These are phyloP conservation scores for Entoloma clypeatum DNA, from an alignment of 1,284 basidiomycete species.

Conservation along the genomic window DNA sequence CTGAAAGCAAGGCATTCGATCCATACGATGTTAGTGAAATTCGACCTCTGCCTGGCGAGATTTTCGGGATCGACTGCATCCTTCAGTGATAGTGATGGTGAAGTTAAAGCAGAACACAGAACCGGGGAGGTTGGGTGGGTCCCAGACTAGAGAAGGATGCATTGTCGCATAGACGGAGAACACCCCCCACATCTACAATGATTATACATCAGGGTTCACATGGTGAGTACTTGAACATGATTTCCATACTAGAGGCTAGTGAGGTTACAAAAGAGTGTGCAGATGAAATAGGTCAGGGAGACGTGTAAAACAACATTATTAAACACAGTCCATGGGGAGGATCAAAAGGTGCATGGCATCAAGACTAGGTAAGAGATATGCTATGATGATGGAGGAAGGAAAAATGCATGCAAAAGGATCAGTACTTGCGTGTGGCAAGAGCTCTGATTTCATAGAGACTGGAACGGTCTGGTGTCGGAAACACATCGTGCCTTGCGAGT, in stretches of 20 bases:
- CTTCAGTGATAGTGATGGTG: no score
- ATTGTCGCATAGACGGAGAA: no score
- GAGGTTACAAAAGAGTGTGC: conserved; percentile 18
- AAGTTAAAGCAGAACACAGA: not conserved
- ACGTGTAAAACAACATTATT: conserved; percentile 11
- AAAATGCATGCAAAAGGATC: conserved; percentile 21
- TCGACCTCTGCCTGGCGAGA: conserved; percentile 50
- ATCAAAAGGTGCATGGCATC: conserved; percentile 1
- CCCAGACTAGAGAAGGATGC: not conserved
- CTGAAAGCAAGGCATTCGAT: conserved; percentile 60
- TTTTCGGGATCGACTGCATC: conserved; percentile 30
- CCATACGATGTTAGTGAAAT: conserved; percentile 52
- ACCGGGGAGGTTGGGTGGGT: conserved; percentile 6
- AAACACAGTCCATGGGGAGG: no score
- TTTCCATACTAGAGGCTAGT: conserved; percentile 8
- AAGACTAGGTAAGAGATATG: conserved; percentile 12
- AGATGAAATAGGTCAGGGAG: conserved; percentile 9
- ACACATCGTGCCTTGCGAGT: conserved; percentile 39
- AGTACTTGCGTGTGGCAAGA: conserved; percentile 76
- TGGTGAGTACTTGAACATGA: conserved; percentile 9
- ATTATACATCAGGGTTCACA: not conserved
- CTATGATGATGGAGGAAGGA: conserved; percentile 12
- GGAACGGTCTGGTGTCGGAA: conserved; percentile 50
- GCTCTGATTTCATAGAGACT: conserved; percentile 76
- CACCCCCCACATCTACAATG: no score